A percentile compares a stretch with the other conserved stretches of the same genome.
phyloP scores from a whole-genome alignment of 345 rosid genomes.

The Citrus unshiu region DNA sequence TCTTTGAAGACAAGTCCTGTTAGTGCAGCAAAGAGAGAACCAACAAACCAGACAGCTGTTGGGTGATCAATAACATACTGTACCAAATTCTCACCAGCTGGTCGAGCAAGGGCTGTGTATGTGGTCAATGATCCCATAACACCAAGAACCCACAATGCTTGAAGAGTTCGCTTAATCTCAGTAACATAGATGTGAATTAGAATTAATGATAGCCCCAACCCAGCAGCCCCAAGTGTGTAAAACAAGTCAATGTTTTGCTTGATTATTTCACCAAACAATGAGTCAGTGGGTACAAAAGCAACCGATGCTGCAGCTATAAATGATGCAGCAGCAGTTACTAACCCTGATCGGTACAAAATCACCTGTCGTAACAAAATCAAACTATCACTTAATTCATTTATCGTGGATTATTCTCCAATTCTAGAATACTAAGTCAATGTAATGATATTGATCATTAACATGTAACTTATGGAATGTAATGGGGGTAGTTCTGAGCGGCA shows the following conservation, averaged over 20 bases:
- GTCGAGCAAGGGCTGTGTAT: slow-evolving; percentile 58
- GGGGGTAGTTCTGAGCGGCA: background rate
- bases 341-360: slow-evolving; percentile 71
- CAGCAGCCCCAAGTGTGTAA: slow-evolving; percentile 68
- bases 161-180: slow-evolving; percentile 90
- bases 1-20: slow-evolving; percentile 96
- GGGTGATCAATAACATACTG: slow-evolving; percentile 67
- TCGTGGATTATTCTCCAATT: too few species aligned
- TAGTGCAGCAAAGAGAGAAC: slow-evolving; percentile 85
- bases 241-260: slow-evolving; percentile 64
- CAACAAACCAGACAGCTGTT: slow-evolving; percentile 76
- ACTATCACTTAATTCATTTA: background rate
- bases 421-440: too few species aligned
- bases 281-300: slow-evolving; percentile 59
- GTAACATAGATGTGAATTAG: slow-evolving; percentile 89
- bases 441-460: background rate
- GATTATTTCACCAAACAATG: slow-evolving; percentile 41
- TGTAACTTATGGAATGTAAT: background rate
- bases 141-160: slow-evolving; percentile 89
- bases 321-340: slow-evolving; percentile 79
- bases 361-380: slow-evolving; percentile 47
- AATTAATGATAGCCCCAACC: slow-evolving; percentile 69
- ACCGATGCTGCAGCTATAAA: slow-evolving; percentile 76
- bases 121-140: slow-evolving; percentile 63
- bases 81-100: slow-evolving; percentile 64